Base-by-base conservation (phyloP, 345 rosid genomes). In the Eucalyptus polyanthemos region DNA sequence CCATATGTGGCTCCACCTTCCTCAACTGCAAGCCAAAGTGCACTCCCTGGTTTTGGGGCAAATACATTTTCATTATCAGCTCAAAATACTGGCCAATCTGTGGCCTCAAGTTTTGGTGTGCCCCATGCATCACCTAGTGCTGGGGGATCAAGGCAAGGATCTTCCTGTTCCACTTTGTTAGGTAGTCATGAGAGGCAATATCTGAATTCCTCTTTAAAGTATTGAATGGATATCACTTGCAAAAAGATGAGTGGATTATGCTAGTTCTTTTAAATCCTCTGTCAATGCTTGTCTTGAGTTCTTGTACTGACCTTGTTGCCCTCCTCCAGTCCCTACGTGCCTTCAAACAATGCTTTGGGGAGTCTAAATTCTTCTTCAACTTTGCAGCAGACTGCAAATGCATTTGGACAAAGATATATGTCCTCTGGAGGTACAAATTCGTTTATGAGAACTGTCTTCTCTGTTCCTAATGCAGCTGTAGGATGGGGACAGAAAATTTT, bases 91-190 rank as follows among this genome's bases (percentile, higher is more conserved):
- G 85, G 92, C 34, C 86, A 96, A 87, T 91, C 95, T 80, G 87
- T 93, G 54, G 90, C 95, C 65, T 92, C 96, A 53, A 92, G 92
- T 87, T 96, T 95, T 86, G 90, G 88, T 85, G 96, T 94, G 60
- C 91, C 91, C 87, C 83, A 16, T 60, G 85, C 88, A 25, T 67
- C 54, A 44, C 69, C 56, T n/a, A 50, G 44, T 86, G 44, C 56
- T 31, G 87, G 58, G 42, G 65, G 54, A 86, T 86, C 62, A 86
- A 86, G 87, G 87, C 60, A 86, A 54, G 60, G 40, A 50, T 47
- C 83, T 76, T 76, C 47, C 29, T 76, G 83, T 40, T 40, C 47
- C 83, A 40, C 83, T 76, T 21, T 40, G 83, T 76, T 76, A 21
- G 83, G 83, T 76, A 76, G 83, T 37, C 83, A 21, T 40, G 83